Percentiles rank a stretch among this genome's conserved stretches.
phyloP scores from a whole-genome alignment of 305 asterid species.

The Fraxinus angustifolia region DNA sequence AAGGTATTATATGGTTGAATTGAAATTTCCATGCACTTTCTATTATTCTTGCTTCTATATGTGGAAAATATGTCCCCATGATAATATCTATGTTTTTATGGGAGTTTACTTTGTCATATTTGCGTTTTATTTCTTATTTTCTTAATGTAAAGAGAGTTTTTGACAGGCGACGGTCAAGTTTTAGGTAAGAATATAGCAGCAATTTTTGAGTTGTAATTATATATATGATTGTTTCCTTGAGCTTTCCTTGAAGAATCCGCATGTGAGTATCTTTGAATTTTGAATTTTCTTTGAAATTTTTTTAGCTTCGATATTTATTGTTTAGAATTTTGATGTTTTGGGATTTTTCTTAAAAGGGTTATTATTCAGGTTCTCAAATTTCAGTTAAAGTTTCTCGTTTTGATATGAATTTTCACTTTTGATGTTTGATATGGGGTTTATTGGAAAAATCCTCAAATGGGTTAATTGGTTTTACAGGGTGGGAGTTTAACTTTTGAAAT shows the following conservation, averaged over 20 bases:
- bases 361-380: not conserved
- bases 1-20: conserved; percentile 19
- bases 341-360: conserved; percentile 6
- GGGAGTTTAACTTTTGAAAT: conserved; percentile 38
- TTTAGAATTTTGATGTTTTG: conserved; percentile 19
- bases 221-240: conserved; percentile 14
- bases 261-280: conserved; percentile 16
- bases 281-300: conserved; percentile 15
- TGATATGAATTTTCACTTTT: conserved; percentile 9
- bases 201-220: conserved; percentile 27
- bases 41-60: conserved; percentile 15
- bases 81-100: conserved; percentile 25
- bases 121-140: conserved; percentile 39
- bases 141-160: conserved; percentile 17
- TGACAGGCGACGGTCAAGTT: conserved; percentile 36
- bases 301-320: not conserved
- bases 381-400: not conserved
- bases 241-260: conserved; percentile 16
- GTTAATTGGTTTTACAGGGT: conserved; percentile 40
- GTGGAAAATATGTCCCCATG: conserved; percentile 24
- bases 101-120: conserved; percentile 41
- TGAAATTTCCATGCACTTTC: conserved; percentile 14
- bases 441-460: conserved; percentile 16
- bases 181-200: conserved; percentile 33
- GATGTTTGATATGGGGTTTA: conserved; percentile 28